These are phyloP conservation scores for Musa troglodytarum DNA, from an alignment of 176 grass and related monocot species.

Conservation along the genomic window DNA sequence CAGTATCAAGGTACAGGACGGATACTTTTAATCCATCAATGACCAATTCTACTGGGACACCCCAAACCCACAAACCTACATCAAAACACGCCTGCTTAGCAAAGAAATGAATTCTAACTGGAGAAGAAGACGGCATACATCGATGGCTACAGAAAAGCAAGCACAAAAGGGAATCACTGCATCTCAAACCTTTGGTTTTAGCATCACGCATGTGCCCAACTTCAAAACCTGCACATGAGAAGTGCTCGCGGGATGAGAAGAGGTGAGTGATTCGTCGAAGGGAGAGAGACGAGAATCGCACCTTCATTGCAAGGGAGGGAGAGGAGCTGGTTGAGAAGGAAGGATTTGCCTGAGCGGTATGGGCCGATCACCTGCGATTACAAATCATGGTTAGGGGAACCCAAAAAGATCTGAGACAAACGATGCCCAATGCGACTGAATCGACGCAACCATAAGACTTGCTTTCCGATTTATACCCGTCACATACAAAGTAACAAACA, in stretches of 20 bases:
- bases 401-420: neutral
- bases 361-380: constrained; percentile 67
- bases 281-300: constrained; percentile 1
- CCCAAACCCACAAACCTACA: constrained; percentile 92
- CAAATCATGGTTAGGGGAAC: neutral
- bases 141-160: too few relatives aligned
- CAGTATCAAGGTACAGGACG: constrained; percentile 76
- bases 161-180: neutral
- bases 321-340: constrained; percentile 95
- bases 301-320: constrained; percentile 72
- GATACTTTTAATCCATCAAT: constrained; percentile 67
- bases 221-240: constrained; percentile 53
- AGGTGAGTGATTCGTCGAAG: neutral
- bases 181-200: constrained; percentile 74
- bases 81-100: constrained; percentile 6
- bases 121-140: too few relatives aligned
- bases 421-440: neutral
- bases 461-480: neutral
- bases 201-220: constrained; percentile 93
- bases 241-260: neutral
- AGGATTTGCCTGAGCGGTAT: constrained; percentile 87
- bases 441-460: too few relatives aligned
- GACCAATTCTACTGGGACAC: constrained; percentile 51
- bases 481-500: too few relatives aligned
- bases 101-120: neutral